These are phyloP conservation scores for Pyricularia sp. DNA, from an alignment of 2,329 filamentous ascomycete species.

Conservation along the genomic window DNA sequence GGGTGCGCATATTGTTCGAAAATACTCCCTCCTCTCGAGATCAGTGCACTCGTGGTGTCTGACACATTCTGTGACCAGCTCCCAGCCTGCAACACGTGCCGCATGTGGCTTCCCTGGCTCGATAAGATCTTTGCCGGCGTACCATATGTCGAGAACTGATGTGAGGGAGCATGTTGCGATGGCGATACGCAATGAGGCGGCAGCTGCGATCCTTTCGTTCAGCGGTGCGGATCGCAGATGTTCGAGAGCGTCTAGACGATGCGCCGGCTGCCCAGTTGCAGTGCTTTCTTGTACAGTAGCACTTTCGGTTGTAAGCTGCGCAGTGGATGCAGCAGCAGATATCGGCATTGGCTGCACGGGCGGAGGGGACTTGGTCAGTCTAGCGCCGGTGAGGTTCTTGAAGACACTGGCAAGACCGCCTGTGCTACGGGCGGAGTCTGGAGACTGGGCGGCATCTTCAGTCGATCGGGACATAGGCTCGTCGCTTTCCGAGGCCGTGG, in stretches of 20 bases:
- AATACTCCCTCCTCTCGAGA: slow-evolving; percentile 57
- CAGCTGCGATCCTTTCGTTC: slow-evolving; percentile 46
- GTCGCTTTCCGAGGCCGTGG: slow-evolving; percentile 29
- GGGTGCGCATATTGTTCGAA: slow-evolving; percentile 48
- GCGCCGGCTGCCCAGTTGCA: slow-evolving; percentile 13
- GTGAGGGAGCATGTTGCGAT: slow-evolving; percentile 51
- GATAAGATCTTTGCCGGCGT: slow-evolving; percentile 56
- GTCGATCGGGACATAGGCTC: slow-evolving; percentile 51
- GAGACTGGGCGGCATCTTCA: slow-evolving; percentile 45
- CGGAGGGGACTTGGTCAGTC: slow-evolving; percentile 40
- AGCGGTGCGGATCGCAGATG: slow-evolving; percentile 42
- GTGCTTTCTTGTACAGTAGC: not conserved
- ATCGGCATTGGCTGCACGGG: slow-evolving; percentile 20
- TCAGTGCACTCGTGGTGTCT: slow-evolving; percentile 54
- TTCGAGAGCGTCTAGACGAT: slow-evolving; percentile 45
- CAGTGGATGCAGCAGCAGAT: slow-evolving; percentile 24
- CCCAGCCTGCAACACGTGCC: slow-evolving; percentile 53
- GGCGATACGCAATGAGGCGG: slow-evolving; percentile 44
- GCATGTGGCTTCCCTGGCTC: slow-evolving; percentile 42
- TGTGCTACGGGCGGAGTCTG: slow-evolving; percentile 40
- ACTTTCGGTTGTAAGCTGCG: slow-evolving; percentile 19
- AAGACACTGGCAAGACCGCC: slow-evolving; percentile 55
- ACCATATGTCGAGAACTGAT: slow-evolving; percentile 54
- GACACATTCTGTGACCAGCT: slow-evolving; percentile 55
- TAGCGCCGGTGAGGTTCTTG: slow-evolving; percentile 49